Percentiles rank a stretch among this genome's conserved stretches.
Evolutionary conservation across 768 basidiomycete genomes (phyloP).

Genomic region (Gautieria morchelliformis): DNA sequence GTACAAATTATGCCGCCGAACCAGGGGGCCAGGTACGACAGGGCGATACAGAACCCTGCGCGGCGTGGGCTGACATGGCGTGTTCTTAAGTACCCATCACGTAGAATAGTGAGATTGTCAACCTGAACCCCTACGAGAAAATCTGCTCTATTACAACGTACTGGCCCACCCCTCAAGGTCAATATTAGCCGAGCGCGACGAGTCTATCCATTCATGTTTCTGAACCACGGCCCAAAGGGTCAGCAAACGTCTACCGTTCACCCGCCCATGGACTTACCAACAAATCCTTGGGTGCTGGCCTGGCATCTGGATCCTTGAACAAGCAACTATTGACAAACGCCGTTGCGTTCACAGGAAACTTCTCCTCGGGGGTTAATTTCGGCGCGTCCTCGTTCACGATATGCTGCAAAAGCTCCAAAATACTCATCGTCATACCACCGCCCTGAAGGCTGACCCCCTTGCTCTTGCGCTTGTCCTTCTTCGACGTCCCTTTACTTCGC

Average conservation of each 20-base stretch:
- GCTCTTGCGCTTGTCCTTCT: constrained; percentile 80
- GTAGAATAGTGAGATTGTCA: neutral
- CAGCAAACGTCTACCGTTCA: neutral
- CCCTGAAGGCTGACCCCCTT: constrained; percentile 91
- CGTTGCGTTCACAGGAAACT: constrained; percentile 66
- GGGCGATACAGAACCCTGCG: neutral
- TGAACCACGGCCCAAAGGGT: constrained; percentile 19
- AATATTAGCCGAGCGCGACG: constrained; percentile 46
- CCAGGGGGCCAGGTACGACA: neutral
- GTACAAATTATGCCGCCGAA: neutral
- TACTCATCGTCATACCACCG: constrained; percentile 96
- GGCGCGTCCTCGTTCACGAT: constrained; percentile 99
- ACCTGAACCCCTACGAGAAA: neutral
- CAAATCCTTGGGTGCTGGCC: constrained; percentile 84
- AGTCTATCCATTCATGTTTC: constrained; percentile 70
- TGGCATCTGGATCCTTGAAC: constrained; percentile 76
- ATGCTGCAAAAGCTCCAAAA: constrained; percentile 91
- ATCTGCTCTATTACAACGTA: constrained; percentile 43
- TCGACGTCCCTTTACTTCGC: constrained; percentile 26
- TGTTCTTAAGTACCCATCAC: neutral
- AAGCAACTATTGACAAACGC: constrained; percentile 85
- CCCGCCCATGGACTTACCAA: constrained; percentile 39
- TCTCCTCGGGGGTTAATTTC: constrained; percentile 63
- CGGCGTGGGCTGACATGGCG: neutral
- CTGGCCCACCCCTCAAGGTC: constrained; percentile 77